Evolutionary conservation across 108 stramenopile species (phyloP).

Genomic region (Skeletonema grethae): DNA sequence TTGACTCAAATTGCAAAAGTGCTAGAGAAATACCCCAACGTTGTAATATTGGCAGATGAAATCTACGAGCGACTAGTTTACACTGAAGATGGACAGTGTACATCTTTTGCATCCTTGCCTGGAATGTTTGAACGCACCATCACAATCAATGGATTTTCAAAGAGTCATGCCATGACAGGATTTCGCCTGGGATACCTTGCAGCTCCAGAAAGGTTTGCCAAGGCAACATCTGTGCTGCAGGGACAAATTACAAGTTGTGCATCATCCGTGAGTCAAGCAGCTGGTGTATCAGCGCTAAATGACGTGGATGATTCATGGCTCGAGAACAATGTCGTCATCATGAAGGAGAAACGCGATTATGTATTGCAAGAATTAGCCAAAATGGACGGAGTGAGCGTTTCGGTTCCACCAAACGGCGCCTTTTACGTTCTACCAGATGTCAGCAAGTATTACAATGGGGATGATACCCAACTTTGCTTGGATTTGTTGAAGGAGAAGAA

Average conservation of each 20-base stretch:
- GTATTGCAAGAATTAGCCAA: constrained; percentile 68
- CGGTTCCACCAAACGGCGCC: constrained; percentile 86
- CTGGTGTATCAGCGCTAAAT: constrained; percentile 87
- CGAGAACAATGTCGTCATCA: constrained; percentile 65
- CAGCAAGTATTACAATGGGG: constrained; percentile 73
- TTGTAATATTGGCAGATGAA: constrained; percentile 92
- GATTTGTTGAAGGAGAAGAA: constrained; percentile 83
- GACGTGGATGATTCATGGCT: constrained; percentile 76
- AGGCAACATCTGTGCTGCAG: constrained; percentile 84
- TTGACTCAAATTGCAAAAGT: constrained; percentile 75
- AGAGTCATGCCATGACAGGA: constrained; percentile 98
- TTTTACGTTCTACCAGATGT: constrained; percentile 97
- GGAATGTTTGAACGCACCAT: constrained; percentile 88
- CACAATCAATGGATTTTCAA: constrained; percentile 94
- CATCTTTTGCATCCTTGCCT: constrained; percentile 82
- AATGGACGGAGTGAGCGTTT: constrained; percentile 68
- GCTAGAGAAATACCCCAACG: constrained; percentile 64
- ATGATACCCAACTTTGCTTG: constrained; percentile 85
- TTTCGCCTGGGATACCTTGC: constrained; percentile 92
- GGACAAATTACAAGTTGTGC: constrained; percentile 94
- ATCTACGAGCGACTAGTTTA: constrained; percentile 97
- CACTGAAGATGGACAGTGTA: constrained; percentile 63
- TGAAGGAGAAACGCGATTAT: constrained; percentile 88
- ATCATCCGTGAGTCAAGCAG: constrained; percentile 92
- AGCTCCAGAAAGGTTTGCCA: constrained; percentile 67